These are phyloP conservation scores for Rhododendron molle DNA, from an alignment of 148 eudicot genomes.

Conservation along the genomic window DNA sequence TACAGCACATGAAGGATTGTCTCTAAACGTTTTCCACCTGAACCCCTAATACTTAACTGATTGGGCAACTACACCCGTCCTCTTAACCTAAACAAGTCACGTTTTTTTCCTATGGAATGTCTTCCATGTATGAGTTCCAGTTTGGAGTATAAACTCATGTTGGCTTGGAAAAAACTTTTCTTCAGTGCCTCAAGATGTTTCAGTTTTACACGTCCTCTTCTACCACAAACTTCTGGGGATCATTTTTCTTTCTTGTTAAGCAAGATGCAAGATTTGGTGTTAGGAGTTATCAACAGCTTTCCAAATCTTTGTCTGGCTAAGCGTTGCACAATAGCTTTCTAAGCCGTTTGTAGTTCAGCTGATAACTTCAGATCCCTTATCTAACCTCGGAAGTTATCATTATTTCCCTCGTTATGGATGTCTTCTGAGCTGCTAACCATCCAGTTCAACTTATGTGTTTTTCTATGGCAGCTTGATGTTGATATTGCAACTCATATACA, in stretches of 20 bases:
- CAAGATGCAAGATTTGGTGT: background rate
- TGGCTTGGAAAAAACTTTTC: background rate
- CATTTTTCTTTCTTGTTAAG: background rate
- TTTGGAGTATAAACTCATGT: background rate
- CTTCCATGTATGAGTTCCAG: background rate
- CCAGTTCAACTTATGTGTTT: background rate
- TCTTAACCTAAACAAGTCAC: background rate
- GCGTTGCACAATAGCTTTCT: slow-evolving; percentile 1
- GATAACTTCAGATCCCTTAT: background rate
- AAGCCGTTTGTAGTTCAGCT: background rate
- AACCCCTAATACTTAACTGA: background rate
- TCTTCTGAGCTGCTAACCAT: background rate
- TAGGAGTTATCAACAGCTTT: background rate
- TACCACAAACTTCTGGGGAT: background rate
- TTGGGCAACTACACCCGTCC: background rate
- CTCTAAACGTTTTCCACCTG: background rate
- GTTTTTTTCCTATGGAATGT: background rate
- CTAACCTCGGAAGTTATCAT: background rate
- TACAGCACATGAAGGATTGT: background rate
- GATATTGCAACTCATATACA: slow-evolving; percentile 85
- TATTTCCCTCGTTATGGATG: background rate
- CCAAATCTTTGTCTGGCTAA: background rate
- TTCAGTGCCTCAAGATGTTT: background rate
- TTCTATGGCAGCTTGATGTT: slow-evolving; percentile 57
- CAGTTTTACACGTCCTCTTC: background rate